Evolutionary conservation across 495 filamentous ascomycete genomes (phyloP).

Genomic region (Neurospora sp.): DNA sequence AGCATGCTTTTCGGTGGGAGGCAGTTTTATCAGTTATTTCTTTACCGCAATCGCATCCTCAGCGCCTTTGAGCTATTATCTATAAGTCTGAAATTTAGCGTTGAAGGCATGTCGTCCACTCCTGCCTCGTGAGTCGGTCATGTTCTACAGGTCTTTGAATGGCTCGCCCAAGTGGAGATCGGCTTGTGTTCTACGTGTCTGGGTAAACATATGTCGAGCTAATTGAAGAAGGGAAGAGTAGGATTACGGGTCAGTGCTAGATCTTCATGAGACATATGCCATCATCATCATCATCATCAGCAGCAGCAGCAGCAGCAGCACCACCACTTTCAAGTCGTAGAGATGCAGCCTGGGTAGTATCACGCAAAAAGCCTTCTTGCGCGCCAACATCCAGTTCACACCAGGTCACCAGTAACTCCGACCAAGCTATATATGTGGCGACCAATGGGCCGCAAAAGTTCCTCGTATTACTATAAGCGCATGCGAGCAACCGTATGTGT

Average conservation of each 20-base stretch:
- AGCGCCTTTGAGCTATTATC: background rate
- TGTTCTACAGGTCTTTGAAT: background rate
- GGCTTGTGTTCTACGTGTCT: background rate
- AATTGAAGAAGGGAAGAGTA: background rate
- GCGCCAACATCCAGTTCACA: background rate
- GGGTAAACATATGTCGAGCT: background rate
- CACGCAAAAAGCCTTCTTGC: background rate
- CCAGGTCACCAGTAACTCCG: background rate
- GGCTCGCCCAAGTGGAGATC: background rate
- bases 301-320: too few species aligned
- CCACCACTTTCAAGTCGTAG: background rate
- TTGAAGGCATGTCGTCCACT: background rate
- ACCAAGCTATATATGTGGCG: background rate
- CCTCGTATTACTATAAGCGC: background rate
- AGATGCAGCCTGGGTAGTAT: background rate
- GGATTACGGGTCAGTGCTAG: background rate
- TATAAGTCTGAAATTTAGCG: background rate
- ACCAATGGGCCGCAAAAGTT: background rate
- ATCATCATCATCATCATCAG: background rate
- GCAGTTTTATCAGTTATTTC: background rate
- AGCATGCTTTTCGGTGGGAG: background rate
- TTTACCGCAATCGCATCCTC: background rate
- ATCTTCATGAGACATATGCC: background rate
- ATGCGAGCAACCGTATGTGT: background rate
- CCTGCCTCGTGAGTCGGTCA: background rate